phyloP scores from a whole-genome alignment of 768 basidiomycete genomes.

The Sistotremastrum niveocremeum region DNA sequence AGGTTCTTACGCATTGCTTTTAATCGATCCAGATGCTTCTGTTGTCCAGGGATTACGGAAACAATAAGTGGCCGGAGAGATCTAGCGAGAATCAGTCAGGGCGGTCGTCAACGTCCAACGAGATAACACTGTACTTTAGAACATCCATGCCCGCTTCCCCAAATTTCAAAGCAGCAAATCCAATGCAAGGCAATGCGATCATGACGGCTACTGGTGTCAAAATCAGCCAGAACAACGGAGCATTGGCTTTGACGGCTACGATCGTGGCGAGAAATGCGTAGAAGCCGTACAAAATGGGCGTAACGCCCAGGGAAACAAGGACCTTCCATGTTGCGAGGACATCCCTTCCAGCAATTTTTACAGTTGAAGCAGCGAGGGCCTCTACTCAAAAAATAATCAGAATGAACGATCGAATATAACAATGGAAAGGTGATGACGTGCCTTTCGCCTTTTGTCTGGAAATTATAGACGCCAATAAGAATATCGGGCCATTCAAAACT shows the following conservation, averaged over 20 bases:
- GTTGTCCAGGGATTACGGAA: conserved; percentile 80
- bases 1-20: conserved; percentile 61
- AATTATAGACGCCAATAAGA: conserved; percentile 77
- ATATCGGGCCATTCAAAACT: conserved; percentile 85
- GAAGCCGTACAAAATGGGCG: conserved; percentile 71
- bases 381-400: conserved; percentile 30
- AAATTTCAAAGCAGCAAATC: conserved; percentile 88
- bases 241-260: conserved; percentile 53
- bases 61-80: conserved; percentile 83
- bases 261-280: conserved; percentile 73
- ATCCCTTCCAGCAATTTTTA: conserved; percentile 92
- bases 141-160: conserved; percentile 98
- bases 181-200: conserved; percentile 70
- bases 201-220: conserved; percentile 71
- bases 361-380: conserved; percentile 88
- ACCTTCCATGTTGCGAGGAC: conserved; percentile 99
- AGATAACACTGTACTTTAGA: conserved; percentile 57
- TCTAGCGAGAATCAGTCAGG: conserved; percentile 26
- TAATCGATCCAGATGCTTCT: conserved; percentile 61
- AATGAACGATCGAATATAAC: not conserved
- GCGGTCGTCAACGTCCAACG: conserved; percentile 1
- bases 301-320: conserved; percentile 80
- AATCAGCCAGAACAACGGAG: conserved; percentile 48
- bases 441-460: conserved; percentile 86
- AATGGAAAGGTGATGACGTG: conserved; percentile 14